Percentiles rank a stretch among this genome's conserved stretches.
phyloP scores from a whole-genome alignment of 2,329 filamentous ascomycete genomes.

The Pseudogymnoascus sp. region DNA sequence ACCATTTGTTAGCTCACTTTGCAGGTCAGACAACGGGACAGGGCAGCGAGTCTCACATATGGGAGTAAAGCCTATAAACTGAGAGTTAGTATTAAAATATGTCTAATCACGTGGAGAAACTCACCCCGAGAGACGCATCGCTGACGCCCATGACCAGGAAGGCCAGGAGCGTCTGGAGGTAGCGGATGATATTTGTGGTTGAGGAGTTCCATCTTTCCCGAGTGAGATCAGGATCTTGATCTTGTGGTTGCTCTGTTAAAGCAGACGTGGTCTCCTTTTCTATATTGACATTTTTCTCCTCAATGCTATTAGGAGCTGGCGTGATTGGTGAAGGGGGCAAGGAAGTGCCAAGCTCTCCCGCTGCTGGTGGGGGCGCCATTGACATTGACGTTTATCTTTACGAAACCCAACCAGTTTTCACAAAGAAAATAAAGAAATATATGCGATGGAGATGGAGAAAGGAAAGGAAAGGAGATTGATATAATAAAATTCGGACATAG shows the following conservation, averaged over 20 bases:
- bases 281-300: background rate
- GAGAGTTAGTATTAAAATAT: slow-evolving; percentile 19
- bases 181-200: slow-evolving; percentile 47
- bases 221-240: background rate
- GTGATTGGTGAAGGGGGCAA: background rate
- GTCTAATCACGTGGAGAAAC: slow-evolving; percentile 29
- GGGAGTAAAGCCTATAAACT: slow-evolving; percentile 37
- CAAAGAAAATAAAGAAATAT: background rate
- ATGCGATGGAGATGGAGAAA: background rate
- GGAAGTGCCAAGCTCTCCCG: slow-evolving; percentile 4
- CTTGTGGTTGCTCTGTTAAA: background rate
- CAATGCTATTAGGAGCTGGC: background rate
- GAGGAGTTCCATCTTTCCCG: slow-evolving; percentile 57
- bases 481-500: background rate
- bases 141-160: slow-evolving; percentile 61
- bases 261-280: background rate
- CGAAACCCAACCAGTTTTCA: background rate
- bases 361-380: background rate
- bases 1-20: slow-evolving; percentile 3
- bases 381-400: background rate
- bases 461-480: background rate
- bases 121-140: slow-evolving; percentile 55
- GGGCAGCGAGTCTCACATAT: slow-evolving; percentile 26
- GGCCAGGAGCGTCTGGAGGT: slow-evolving; percentile 49
- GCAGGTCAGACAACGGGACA: background rate